Base-by-base conservation (phyloP, 2,329 filamentous ascomycete genomes). In the Colletotrichum ledebouriae region DNA sequence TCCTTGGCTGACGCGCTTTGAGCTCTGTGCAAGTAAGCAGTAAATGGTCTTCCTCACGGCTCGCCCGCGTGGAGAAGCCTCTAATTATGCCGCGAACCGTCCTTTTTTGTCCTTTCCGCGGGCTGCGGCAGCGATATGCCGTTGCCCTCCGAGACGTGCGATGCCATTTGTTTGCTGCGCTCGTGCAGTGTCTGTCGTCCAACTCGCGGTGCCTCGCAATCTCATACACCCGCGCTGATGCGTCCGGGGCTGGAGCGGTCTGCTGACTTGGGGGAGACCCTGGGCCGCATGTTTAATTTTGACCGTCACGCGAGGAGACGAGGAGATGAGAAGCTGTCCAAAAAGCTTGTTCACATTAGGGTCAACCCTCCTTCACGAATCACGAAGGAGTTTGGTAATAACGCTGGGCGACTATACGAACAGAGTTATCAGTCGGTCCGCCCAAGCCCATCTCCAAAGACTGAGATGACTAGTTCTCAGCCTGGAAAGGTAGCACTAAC, bases 1-100 rank as follows among this genome's bases (percentile, higher is more conserved):
- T 52, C 57, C 67, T 69, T 63, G 63, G 52, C 63, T 59, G 57
- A 68, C 57, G 53, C 67, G 29, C 63, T n/a, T 50, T 44, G n/a
- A 56, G 52, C 63, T 56, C 41, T 33, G 44, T 41, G 15, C 20
- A 17, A n/a, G 25, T 42, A 37, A 17, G 47, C 49, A 33, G 49
- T 52, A 37, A 37, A 52, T 52, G 29, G 33, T 33, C 42, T 64
- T 50, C 29, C 41, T 34, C 22, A 42, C 52, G 53, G 44, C 42
- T 64, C 33, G 53, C 53, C 58, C 29, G 63, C 57, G 63, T 58
- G 57, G 46, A 56, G 56, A 55, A 47, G 44, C 41, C 37, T 62
- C 52, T 49, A 39, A 33, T 58, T 17, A 15, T 63, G 50, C 52
- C 67, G 39, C 53, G n/a, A 61, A 37, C 42, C 29, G 50, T 9